phyloP scores from a whole-genome alignment of 2,329 filamentous ascomycete genomes.

The Cladosporium oxysporum region DNA sequence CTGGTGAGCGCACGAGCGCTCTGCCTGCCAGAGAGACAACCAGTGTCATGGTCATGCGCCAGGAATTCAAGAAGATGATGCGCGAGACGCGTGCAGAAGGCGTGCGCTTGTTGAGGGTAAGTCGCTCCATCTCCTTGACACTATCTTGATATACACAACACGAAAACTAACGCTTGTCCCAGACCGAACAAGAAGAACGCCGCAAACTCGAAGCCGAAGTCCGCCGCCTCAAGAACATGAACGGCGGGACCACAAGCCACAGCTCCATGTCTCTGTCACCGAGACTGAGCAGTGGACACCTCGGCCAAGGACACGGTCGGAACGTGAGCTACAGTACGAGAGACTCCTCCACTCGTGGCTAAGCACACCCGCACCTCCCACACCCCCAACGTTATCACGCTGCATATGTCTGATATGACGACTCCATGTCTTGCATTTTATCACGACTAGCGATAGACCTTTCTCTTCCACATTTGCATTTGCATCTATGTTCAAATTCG shows the following conservation, averaged over 20 bases:
- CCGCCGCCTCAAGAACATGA: conserved; percentile 45
- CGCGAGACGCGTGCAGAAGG: conserved; percentile 68
- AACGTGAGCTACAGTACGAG: conserved; percentile 20
- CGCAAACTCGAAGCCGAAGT: conserved; percentile 66
- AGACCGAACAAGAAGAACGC: conserved; percentile 73
- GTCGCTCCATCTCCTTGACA: conserved; percentile 33
- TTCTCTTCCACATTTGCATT: not conserved
- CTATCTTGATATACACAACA: not conserved
- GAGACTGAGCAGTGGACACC: conserved; percentile 14
- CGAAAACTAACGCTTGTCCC: conserved; percentile 24
- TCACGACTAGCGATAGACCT: conserved; percentile 5
- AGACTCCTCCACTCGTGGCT: conserved; percentile 19
- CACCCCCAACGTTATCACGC: not conserved
- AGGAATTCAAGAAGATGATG: conserved; percentile 82
- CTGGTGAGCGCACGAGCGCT: conserved; percentile 24
- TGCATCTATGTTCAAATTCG: not conserved
- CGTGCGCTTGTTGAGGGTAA: conserved; percentile 64
- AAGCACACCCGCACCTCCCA: not conserved
- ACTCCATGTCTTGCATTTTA: not conserved
- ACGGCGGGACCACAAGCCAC: not conserved
- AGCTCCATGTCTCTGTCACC: conserved; percentile 4
- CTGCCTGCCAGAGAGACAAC: conserved; percentile 53
- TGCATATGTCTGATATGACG: conserved; percentile 2
- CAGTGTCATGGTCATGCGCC: conserved; percentile 68
- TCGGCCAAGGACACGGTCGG: conserved; percentile 11